Evolutionary conservation across 1,139 yeast species (phyloP).

Genomic region (Lodderomyces oxycetoniae): DNA sequence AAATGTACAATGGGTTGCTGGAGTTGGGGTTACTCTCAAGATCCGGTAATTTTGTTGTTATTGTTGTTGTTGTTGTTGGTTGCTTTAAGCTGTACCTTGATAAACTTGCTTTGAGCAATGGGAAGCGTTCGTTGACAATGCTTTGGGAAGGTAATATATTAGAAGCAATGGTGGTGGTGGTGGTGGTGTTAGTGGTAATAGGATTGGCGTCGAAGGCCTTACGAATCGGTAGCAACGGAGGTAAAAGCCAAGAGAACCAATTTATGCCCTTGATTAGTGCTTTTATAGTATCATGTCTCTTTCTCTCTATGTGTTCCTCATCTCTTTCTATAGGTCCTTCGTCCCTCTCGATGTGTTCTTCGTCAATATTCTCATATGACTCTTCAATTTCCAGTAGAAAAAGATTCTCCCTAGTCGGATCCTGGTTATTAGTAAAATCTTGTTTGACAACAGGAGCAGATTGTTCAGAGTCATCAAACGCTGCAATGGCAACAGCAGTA

Average conservation of each 20-base stretch:
- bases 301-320: neutral
- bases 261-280: slow-evolving; percentile 11
- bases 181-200: neutral
- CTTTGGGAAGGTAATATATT: neutral
- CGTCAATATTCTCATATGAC: slow-evolving; percentile 10
- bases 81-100: slow-evolving; percentile 10
- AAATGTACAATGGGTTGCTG: neutral
- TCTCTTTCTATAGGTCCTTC: neutral
- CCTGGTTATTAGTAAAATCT: neutral
- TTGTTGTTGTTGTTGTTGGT: neutral
- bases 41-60: neutral
- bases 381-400: slow-evolving; percentile 10
- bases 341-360: neutral
- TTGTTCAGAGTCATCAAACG: slow-evolving; percentile 10
- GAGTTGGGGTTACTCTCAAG: neutral
- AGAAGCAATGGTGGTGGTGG: neutral
- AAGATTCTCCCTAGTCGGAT: slow-evolving; percentile 11
- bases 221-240: slow-evolving; percentile 19
- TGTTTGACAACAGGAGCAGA: neutral
- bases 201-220: neutral
- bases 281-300: neutral
- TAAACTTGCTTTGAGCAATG: slow-evolving; percentile 11
- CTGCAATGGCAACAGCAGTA: slow-evolving; percentile 30
- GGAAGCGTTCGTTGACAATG: slow-evolving; percentile 9
- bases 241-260: slow-evolving; percentile 24